phyloP scores from a whole-genome alignment of 805 yeast species.

The Komagataella kurtzmanii region DNA sequence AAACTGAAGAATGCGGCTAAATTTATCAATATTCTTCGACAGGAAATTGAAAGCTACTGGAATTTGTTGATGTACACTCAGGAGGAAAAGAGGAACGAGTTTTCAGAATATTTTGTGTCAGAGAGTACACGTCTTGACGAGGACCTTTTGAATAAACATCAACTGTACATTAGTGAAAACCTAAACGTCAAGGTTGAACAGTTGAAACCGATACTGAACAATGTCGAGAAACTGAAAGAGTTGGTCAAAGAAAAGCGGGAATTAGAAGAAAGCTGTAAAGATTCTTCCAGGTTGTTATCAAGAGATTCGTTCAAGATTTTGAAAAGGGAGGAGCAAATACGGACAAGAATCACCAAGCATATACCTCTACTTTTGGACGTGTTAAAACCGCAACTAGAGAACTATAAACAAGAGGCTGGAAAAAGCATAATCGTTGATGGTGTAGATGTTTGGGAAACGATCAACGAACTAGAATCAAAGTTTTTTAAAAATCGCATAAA shows the following conservation, averaged over 20 bases:
- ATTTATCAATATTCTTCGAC: constrained; percentile 51
- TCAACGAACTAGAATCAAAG: constrained; percentile 6
- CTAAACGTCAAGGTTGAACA: constrained; percentile 36
- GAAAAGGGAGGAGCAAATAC: constrained; percentile 63
- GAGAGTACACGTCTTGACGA: constrained; percentile 38
- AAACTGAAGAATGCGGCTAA: constrained; percentile 54
- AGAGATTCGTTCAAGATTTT: constrained; percentile 70
- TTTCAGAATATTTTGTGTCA: constrained; percentile 25
- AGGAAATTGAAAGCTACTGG: constrained; percentile 51
- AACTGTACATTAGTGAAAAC: constrained; percentile 34
- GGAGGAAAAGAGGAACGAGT: constrained; percentile 28
- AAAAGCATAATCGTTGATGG: constrained; percentile 32
- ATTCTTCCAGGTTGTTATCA: constrained; percentile 65
- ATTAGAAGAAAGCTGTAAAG: constrained; percentile 58
- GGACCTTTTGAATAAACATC: constrained; percentile 45
- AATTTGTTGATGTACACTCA: constrained; percentile 41
- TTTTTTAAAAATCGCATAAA: constrained; percentile 11
- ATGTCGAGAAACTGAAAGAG: constrained; percentile 41
- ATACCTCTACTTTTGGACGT: constrained; percentile 50
- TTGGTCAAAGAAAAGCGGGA: constrained; percentile 46
- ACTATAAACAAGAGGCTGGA: constrained; percentile 29
- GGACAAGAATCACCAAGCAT: constrained; percentile 54
- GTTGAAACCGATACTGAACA: constrained; percentile 39
- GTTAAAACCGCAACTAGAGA: constrained; percentile 30
- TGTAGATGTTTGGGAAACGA: neutral